Percentiles rank a stretch among this genome's conserved stretches.
Evolutionary conservation across 2,329 filamentous ascomycete species (phyloP).

Genomic region (Curvularia verruculosa): DNA sequence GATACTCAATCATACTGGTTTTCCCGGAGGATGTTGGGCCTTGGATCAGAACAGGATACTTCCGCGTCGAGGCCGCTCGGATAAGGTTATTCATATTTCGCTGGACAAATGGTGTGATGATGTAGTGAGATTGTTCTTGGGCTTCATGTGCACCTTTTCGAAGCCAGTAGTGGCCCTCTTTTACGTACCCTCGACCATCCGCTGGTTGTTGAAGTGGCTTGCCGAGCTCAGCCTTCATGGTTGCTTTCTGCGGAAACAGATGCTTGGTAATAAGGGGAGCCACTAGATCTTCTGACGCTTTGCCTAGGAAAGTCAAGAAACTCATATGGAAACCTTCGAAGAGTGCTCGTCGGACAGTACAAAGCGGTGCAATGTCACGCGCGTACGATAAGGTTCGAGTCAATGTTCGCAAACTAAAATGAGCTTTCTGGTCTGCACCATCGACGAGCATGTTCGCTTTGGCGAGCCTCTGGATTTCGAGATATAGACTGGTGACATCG

Average conservation of each 20-base stretch:
- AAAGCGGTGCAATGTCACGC: slow-evolving; percentile 79
- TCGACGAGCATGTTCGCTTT: slow-evolving; percentile 87
- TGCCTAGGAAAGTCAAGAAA: slow-evolving; percentile 86
- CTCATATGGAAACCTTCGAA: slow-evolving; percentile 99
- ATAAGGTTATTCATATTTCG: slow-evolving; percentile 94
- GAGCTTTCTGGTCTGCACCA: slow-evolving; percentile 91
- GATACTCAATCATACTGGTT: slow-evolving; percentile 98
- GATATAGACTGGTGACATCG: slow-evolving; percentile 85
- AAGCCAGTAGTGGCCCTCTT: slow-evolving; percentile 91
- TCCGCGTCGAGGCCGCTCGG: slow-evolving; percentile 85
- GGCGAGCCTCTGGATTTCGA: slow-evolving; percentile 82
- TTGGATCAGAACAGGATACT: slow-evolving; percentile 93
- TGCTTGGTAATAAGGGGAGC: slow-evolving; percentile 80
- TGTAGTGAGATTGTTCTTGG: slow-evolving; percentile 84
- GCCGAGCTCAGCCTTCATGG: slow-evolving; percentile 73
- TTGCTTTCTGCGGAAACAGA: slow-evolving; percentile 73
- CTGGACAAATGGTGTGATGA: slow-evolving; percentile 94
- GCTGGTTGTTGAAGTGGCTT: slow-evolving; percentile 78
- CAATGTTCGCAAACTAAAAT: slow-evolving; percentile 94
- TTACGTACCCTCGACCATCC: slow-evolving; percentile 79
- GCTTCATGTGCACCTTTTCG: slow-evolving; percentile 72
- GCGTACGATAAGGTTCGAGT: slow-evolving; percentile 91
- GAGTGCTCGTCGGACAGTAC: slow-evolving; percentile 82
- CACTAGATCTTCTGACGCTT: slow-evolving; percentile 78
- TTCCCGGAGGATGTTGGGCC: slow-evolving; percentile 97